Base-by-base conservation (phyloP, 2,329 filamentous ascomycete genomes). In the Corinectria fuckeliana region DNA sequence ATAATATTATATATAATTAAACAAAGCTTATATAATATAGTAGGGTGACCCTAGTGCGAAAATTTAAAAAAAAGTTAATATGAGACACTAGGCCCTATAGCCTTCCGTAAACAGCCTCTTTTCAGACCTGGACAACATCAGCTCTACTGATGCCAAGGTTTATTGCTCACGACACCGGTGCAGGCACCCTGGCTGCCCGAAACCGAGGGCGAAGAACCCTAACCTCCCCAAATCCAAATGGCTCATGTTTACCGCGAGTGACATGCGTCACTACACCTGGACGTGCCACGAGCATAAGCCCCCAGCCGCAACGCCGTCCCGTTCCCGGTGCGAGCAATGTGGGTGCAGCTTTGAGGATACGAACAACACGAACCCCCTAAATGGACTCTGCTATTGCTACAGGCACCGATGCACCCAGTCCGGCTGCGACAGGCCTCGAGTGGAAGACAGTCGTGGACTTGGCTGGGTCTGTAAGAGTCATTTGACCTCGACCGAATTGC, bases 361-460 rank as follows among this genome's bases (percentile, higher is more conserved):
- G 9, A 26, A 32, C 10, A 36, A 18, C 42, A 21, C 44, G 14
- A 8, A 30, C 7, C 3, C 26, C 13, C 5, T 18, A 3, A 10
- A 26, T n/a, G 25, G 18, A 8, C 2, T 16, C 7, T 20, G n/a
- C 6, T 50, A 41, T 14, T 61, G 50, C 38, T 3, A 20, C 6
- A 48, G 47, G 16, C 45, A 61, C 39, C 28, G 47, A 47, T 58
- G 45, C 30, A 44, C 50, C 4, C n/a, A 21, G 5, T n/a, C n/a
- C 10, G 38, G 45, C 14, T 56, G 55, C 13, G 6, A 14, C 5
- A 50, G 38, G 30, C 25, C 14, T 6, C 39, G 49, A 16, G 48
- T n/a, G n/a, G 20, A 20, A 45, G 18, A 11, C n/a, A 7, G 6
- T 20, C 9, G 11, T 4, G 13, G 20, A n/a, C 5, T 21, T 9